These are phyloP conservation scores for Passalora sequoiae DNA, from an alignment of 2,329 filamentous ascomycete species.

Conservation along the genomic window DNA sequence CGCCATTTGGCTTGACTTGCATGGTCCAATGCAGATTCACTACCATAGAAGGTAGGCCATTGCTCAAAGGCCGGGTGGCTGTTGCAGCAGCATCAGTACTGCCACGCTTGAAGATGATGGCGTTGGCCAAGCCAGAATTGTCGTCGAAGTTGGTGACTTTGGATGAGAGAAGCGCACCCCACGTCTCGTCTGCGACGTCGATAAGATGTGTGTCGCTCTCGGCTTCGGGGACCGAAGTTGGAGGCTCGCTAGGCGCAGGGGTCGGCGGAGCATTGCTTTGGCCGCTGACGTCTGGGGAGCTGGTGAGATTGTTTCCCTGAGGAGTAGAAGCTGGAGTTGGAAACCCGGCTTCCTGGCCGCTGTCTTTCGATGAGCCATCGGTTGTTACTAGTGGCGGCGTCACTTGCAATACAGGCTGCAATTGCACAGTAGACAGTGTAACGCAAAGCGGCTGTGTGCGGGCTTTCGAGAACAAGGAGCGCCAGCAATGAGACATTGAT, in stretches of 20 bases:
- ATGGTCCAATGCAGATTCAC: conserved; percentile 46
- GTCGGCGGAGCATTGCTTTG: conserved; percentile 36
- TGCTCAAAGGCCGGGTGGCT: conserved; percentile 4
- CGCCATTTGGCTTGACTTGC: conserved; percentile 36
- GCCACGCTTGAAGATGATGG: conserved; percentile 42
- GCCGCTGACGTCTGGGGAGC: conserved; percentile 28
- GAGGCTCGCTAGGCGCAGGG: conserved; percentile 44
- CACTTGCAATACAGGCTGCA: conserved; percentile 20
- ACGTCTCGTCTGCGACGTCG: conserved; percentile 69
- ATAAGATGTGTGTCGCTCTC: conserved; percentile 65
- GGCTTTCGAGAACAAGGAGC: conserved; percentile 22
- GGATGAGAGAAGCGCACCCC: conserved; percentile 60
- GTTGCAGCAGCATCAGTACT: neutral
- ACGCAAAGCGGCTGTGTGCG: conserved; percentile 38
- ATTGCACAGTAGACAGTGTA: conserved; percentile 23
- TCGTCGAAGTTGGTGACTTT: conserved; percentile 35
- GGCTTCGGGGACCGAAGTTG: conserved; percentile 40
- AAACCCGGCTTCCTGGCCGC: conserved; percentile 29
- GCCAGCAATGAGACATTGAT: conserved; percentile 23
- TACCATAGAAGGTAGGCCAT: conserved; percentile 30
- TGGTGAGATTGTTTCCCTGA: conserved; percentile 26
- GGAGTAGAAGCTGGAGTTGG: conserved; percentile 65
- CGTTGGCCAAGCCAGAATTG: conserved; percentile 39
- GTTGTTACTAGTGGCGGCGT: conserved; percentile 11
- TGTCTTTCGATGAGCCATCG: conserved; percentile 13